Evolutionary conservation across 495 filamentous ascomycete species (phyloP).

Genomic region (Sphaerosporella brunnea): DNA sequence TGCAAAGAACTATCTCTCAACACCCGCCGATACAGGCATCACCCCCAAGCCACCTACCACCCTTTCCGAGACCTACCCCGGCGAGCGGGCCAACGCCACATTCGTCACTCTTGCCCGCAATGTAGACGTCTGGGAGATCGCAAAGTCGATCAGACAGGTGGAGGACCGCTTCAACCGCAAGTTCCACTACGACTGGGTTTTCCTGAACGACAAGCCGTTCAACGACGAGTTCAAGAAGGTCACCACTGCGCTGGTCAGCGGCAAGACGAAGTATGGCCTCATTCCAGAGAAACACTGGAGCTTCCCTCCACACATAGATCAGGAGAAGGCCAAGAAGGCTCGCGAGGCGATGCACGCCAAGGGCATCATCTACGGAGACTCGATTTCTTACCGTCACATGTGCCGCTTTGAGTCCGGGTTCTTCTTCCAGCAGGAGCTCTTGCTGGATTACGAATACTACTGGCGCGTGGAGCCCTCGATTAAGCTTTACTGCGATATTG

Average conservation of each 20-base stretch:
- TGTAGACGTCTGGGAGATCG: slow-evolving; percentile 86
- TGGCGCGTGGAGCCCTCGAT: slow-evolving; percentile 84
- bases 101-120: slow-evolving; percentile 94
- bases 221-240: slow-evolving; percentile 83
- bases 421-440: slow-evolving; percentile 70
- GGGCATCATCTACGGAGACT: slow-evolving; percentile 90
- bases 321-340: slow-evolving; percentile 63
- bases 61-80: slow-evolving; percentile 34
- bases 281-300: slow-evolving; percentile 81
- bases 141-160: slow-evolving; percentile 78
- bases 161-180: slow-evolving; percentile 95
- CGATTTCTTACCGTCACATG: slow-evolving; percentile 81
- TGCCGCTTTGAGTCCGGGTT: slow-evolving; percentile 87
- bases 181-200: slow-evolving; percentile 98
- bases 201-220: slow-evolving; percentile 89
- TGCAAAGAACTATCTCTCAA: background rate
- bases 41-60: slow-evolving; percentile 24
- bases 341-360: slow-evolving; percentile 62
- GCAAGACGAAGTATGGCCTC: slow-evolving; percentile 71
- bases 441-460: slow-evolving; percentile 80
- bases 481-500: slow-evolving; percentile 70
- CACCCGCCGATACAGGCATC: background rate
- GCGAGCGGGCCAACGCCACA: slow-evolving; percentile 76
- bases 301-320: slow-evolving; percentile 69
- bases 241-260: slow-evolving; percentile 74